A percentile compares a stretch with the other conserved stretches of the same genome.
These are phyloP conservation scores for Alternaria infectoria DNA, from an alignment of 2,329 filamentous ascomycete genomes.

Conservation along the genomic window DNA sequence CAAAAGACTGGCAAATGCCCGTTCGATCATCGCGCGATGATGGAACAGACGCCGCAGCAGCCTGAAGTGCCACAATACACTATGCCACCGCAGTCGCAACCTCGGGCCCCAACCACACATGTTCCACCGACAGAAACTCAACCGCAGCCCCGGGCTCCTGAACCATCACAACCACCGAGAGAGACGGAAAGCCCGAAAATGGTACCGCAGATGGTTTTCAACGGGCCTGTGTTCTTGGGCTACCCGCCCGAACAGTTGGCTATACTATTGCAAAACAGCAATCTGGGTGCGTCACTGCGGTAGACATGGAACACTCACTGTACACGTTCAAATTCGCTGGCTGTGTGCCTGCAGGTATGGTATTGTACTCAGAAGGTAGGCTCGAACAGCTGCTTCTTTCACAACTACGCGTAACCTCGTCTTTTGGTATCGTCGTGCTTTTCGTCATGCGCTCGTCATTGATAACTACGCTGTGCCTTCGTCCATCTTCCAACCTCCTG, in stretches of 20 bases:
- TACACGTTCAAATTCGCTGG: slow-evolving; percentile 12
- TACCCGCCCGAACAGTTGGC: slow-evolving; percentile 60
- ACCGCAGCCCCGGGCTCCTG: slow-evolving; percentile 9
- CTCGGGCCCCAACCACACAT: slow-evolving; percentile 17
- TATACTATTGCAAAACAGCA: slow-evolving; percentile 44
- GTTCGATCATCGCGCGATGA: slow-evolving; percentile 41
- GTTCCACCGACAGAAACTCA: slow-evolving; percentile 12
- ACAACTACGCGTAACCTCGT: slow-evolving; percentile 5
- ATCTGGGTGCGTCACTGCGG: slow-evolving; percentile 39
- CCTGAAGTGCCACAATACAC: slow-evolving; percentile 4
- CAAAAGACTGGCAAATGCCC: slow-evolving; percentile 44
- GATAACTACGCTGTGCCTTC: background rate
- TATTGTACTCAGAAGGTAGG: slow-evolving; percentile 36
- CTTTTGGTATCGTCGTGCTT: slow-evolving; percentile 1
- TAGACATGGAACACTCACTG: slow-evolving; percentile 14
- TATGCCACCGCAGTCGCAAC: slow-evolving; percentile 19
- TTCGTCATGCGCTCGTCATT: background rate
- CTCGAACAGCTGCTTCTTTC: slow-evolving; percentile 20
- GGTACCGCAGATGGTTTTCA: slow-evolving; percentile 80
- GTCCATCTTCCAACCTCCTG: background rate
- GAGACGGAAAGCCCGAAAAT: slow-evolving; percentile 22
- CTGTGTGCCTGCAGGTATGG: slow-evolving; percentile 27
- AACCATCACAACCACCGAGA: slow-evolving; percentile 11
- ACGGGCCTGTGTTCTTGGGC: slow-evolving; percentile 91
- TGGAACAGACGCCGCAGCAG: slow-evolving; percentile 23